Base-by-base conservation (phyloP, 768 basidiomycete genomes). In the Kwoniella sp. region DNA sequence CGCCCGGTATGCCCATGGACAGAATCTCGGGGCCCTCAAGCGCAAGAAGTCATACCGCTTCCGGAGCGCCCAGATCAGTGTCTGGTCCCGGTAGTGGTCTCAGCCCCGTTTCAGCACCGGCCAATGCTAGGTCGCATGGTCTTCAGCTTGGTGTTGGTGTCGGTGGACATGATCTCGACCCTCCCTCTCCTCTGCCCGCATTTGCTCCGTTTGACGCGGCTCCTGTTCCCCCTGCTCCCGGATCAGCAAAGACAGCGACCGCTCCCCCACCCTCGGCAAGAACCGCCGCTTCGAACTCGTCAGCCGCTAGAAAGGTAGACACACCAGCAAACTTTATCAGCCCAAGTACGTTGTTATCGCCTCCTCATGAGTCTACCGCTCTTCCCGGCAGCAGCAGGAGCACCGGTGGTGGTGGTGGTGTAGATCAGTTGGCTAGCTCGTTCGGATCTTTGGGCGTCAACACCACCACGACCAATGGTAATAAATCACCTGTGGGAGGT, bases 151-250 rank as follows among this genome's bases (percentile, higher is more conserved):
- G 59, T 22, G 58, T 48, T 27, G 52, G 59, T 22, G 58, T 44
- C 27, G 44, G n/a, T 17, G 9, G 17, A 25, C 22, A 53, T 22
- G 61, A 29, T 55, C 55, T 55, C 25, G 62, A 61, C 17, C 54
- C 60, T 8, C 25, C 64, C 5, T 69, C 68, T 0, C 62, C 73
- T 24, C 52, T 75, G 13, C 76, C 78, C 1, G 64, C 73, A 12
- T 79, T 79, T 58, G 70, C 70, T 44, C 78, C 78, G 0, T 79
- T 77, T 60, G 62, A 64, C 25, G 46, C 62, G 0, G 54, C 56
- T 27, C 53, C 62, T 29, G 26, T 65, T 1, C 62, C 62, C 46
- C 55, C 55, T 33, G 50, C 60, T 36, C 58, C 58, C 33, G 50
- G 50, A 21, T 60, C 58, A 44, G 58, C 37, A 15, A 55, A 55